These are phyloP conservation scores for Trypanosoma scelopori DNA, from an alignment of 208 protist species.

Conservation along the genomic window DNA sequence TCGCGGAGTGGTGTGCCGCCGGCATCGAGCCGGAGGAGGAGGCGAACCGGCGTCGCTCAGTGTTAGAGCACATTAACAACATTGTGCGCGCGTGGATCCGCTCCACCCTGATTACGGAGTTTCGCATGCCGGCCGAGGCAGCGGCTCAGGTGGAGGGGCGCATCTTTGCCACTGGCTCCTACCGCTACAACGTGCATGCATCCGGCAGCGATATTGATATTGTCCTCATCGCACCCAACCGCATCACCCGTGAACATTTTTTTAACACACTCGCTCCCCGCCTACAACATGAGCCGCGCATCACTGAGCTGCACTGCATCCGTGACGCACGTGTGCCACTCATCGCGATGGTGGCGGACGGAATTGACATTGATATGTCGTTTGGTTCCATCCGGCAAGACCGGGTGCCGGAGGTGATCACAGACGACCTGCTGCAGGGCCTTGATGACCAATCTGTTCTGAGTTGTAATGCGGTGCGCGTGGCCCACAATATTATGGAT, in stretches of 20 bases:
- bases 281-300: constrained; percentile 72
- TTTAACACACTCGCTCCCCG: constrained; percentile 89
- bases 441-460: constrained; percentile 94
- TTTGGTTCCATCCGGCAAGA: constrained; percentile 92
- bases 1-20: constrained; percentile 70
- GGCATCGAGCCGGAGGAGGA: constrained; percentile 90
- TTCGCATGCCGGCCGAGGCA: constrained; percentile 86
- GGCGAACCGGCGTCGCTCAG: constrained; percentile 74
- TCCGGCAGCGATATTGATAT: constrained; percentile 98
- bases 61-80: constrained; percentile 82
- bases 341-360: constrained; percentile 95
- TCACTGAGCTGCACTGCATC: constrained; percentile 89
- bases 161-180: constrained; percentile 98
- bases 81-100: constrained; percentile 87
- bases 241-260: constrained; percentile 93
- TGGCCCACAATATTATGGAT: constrained; percentile 96
- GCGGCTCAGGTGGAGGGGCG: constrained; percentile 87
- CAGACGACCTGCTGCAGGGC: constrained; percentile 89
- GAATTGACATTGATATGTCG: constrained; percentile 96
- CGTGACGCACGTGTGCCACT: constrained; percentile 95
- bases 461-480: constrained; percentile 96
- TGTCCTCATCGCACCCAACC: constrained; percentile 91
- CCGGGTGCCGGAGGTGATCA: constrained; percentile 93
- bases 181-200: constrained; percentile 97
- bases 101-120: constrained; percentile 86